These are phyloP conservation scores for Xylariaceae sp. DNA, from an alignment of 2,329 filamentous ascomycete species.

Conservation along the genomic window DNA sequence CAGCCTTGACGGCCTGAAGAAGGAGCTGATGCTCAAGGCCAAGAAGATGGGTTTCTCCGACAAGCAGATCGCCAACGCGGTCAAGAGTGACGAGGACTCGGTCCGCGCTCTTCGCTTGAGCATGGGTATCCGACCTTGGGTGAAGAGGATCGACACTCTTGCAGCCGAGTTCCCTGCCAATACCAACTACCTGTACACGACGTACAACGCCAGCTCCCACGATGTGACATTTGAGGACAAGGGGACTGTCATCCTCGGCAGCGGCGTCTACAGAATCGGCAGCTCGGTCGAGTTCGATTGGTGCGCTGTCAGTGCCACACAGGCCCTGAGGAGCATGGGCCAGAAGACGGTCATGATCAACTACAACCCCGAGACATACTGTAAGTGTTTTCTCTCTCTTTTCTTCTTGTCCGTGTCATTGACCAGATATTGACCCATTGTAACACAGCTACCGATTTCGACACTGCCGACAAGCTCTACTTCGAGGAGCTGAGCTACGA, in stretches of 20 bases:
- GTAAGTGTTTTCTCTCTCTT: not conserved
- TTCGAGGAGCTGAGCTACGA: conserved; percentile 97
- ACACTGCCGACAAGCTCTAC: conserved; percentile 85
- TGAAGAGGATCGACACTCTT: conserved; percentile 97
- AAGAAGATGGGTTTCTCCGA: conserved; percentile 99
- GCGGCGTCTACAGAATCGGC: conserved; percentile 95
- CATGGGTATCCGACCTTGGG: conserved; percentile 89
- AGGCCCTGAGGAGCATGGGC: conserved; percentile 76
- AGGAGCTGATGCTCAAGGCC: conserved; percentile 80
- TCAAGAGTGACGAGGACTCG: conserved; percentile 81
- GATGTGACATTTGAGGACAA: conserved; percentile 93
- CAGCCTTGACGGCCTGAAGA: conserved; percentile 76
- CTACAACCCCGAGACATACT: conserved; percentile 56
- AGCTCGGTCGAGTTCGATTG: conserved; percentile 98
- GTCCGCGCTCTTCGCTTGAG: conserved; percentile 78
- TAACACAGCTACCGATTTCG: conserved; percentile 64
- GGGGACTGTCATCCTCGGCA: conserved; percentile 82
- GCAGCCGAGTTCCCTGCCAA: conserved; percentile 94
- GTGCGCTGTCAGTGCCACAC: conserved; percentile 89
- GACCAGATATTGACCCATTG: not conserved
- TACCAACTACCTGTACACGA: conserved; percentile 95
- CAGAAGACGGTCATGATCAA: conserved; percentile 99
- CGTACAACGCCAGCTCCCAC: conserved; percentile 92
- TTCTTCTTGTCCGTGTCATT: not conserved
- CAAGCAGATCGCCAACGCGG: conserved; percentile 83